Conservation (phyloP, 1,139 yeast genomes). For the Magnusiomyces fungicola region DNA sequence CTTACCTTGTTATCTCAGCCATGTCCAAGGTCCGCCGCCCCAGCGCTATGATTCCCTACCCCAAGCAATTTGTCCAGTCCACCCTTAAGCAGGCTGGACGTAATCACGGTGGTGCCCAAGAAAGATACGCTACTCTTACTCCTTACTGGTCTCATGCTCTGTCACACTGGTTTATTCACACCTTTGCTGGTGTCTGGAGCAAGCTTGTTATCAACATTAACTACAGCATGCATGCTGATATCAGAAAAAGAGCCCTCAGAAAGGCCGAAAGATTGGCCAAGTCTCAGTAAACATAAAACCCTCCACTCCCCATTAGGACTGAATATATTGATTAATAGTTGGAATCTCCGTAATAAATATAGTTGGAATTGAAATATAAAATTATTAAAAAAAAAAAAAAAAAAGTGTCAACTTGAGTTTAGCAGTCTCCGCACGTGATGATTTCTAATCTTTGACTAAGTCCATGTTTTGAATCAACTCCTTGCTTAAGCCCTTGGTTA, state of each 20-base stretch:
- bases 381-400: background rate
- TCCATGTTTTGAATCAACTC: too few relatives aligned
- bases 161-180: slow-evolving; percentile 77
- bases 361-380: background rate
- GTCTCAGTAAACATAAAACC: background rate
- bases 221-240: slow-evolving; percentile 67
- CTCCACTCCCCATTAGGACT: slow-evolving; percentile 9
- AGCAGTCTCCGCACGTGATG: too few relatives aligned
- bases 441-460: too few relatives aligned
- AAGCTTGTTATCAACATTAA: slow-evolving; percentile 61
- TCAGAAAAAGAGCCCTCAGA: slow-evolving; percentile 73
- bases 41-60: slow-evolving; percentile 71
- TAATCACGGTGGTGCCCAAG: slow-evolving; percentile 88
- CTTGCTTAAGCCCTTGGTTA: too few relatives aligned
- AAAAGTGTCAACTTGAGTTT: background rate
- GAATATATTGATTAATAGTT: slow-evolving; percentile 4
- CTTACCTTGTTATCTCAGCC: slow-evolving; percentile 91
- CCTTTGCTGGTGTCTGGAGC: slow-evolving; percentile 75
- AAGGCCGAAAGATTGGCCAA: slow-evolving; percentile 46
- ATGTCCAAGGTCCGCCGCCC: slow-evolving; percentile 89
- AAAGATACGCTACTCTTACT: slow-evolving; percentile 74
- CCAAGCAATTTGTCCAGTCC: slow-evolving; percentile 66
- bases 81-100: slow-evolving; percentile 59
- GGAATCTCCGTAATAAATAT: background rate
- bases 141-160: slow-evolving; percentile 95